phyloP scores from a whole-genome alignment of 2,329 filamentous ascomycete species.

The Teratosphaeria pseudoeucalypti region DNA sequence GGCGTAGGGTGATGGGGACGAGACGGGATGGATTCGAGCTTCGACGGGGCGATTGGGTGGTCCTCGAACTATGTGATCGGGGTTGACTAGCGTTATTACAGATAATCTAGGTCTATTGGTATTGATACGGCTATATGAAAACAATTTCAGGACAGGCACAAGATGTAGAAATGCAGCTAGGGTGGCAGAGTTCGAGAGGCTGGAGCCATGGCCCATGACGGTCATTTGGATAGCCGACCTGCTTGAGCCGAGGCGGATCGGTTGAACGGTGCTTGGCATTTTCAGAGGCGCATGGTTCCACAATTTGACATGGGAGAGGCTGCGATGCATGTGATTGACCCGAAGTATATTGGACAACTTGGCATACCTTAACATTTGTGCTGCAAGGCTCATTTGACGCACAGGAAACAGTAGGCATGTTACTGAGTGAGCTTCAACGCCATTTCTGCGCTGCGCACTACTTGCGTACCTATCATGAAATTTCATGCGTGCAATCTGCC shows the following conservation, averaged over 20 bases:
- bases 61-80: neutral
- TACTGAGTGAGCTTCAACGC: too few relatives aligned
- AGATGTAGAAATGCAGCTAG: neutral
- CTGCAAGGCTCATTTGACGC: too few relatives aligned
- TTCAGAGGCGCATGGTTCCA: neutral
- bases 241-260: neutral
- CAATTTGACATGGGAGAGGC: neutral
- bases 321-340: neutral
- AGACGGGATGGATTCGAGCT: neutral
- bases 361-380: too few relatives aligned
- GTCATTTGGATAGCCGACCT: neutral
- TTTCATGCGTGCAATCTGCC: neutral
- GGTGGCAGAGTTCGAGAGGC: neutral
- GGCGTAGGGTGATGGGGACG: neutral
- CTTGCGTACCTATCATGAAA: too few relatives aligned
- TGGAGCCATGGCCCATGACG: neutral
- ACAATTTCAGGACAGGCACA: neutral
- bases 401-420: too few relatives aligned
- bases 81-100: neutral
- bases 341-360: neutral
- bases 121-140: neutral
- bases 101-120: neutral
- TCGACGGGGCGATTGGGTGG: neutral
- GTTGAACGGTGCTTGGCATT: neutral
- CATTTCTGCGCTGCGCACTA: too few relatives aligned